Percentiles rank a stretch among this genome's conserved stretches.
phyloP scores from a whole-genome alignment of 495 filamentous ascomycete species.

The Hypomontagnella monticulosa region DNA sequence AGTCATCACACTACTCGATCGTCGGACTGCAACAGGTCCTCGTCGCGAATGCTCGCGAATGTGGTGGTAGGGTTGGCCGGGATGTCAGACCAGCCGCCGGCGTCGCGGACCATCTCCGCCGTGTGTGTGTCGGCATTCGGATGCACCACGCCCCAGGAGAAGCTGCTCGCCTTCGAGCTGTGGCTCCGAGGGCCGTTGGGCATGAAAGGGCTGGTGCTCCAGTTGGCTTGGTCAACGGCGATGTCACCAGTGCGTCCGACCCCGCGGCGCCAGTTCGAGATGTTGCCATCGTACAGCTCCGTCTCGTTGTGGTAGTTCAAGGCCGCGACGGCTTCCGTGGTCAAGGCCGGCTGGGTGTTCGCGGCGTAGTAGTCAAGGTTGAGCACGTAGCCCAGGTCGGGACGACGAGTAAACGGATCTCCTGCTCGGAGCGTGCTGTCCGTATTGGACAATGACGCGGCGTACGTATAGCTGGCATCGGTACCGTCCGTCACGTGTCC shows the following conservation, averaged over 20 bases:
- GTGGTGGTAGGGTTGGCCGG: slow-evolving; percentile 11
- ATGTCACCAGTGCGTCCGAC: not conserved
- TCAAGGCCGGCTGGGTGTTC: slow-evolving; percentile 4
- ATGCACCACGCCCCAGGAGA: slow-evolving; percentile 19
- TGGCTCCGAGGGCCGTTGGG: slow-evolving; percentile 4
- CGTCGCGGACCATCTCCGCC: slow-evolving; percentile 13
- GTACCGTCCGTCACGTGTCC: not conserved
- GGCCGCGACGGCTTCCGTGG: slow-evolving; percentile 28
- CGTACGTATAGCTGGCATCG: slow-evolving; percentile 4
- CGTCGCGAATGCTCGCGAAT: slow-evolving; percentile 22
- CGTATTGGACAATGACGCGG: slow-evolving; percentile 18
- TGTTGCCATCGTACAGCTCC: slow-evolving; percentile 9
- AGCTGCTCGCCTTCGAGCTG: slow-evolving; percentile 6
- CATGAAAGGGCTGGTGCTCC: slow-evolving; percentile 12
- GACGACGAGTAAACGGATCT: slow-evolving; percentile 4
- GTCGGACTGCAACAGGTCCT: slow-evolving; percentile 7
- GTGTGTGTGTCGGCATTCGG: not conserved
- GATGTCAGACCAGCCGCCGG: slow-evolving; percentile 24
- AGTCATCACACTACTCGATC: too few species aligned
- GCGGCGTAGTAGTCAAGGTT: slow-evolving; percentile 13
- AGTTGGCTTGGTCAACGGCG: not conserved
- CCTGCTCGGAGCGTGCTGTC: slow-evolving; percentile 4
- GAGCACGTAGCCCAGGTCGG: slow-evolving; percentile 8
- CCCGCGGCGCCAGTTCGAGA: slow-evolving; percentile 28
- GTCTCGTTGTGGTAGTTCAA: slow-evolving; percentile 11